Percentiles rank a stretch among this genome's conserved stretches.
phyloP scores from a whole-genome alignment of 2,329 filamentous ascomycete genomes.

The Pseudocercospora macadamiae region DNA sequence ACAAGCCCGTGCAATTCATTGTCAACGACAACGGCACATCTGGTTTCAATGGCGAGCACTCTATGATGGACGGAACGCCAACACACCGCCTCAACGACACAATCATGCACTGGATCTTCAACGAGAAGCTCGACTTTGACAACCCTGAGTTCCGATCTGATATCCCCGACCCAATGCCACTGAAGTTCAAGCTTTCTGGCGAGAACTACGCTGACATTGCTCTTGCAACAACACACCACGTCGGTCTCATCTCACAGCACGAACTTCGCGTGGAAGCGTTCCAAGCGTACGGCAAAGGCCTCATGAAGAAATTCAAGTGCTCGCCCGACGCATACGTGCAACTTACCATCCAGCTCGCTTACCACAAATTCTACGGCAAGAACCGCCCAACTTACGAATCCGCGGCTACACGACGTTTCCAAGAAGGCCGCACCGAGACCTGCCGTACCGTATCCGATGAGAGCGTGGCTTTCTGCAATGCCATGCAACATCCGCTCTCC shows the following conservation, averaged over 20 bases:
- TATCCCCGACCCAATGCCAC: conserved; percentile 75
- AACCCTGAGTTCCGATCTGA: conserved; percentile 76
- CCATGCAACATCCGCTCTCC: conserved; percentile 72
- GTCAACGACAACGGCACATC: conserved; percentile 97
- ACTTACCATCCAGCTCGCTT: conserved; percentile 97
- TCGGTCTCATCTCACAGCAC: conserved; percentile 78
- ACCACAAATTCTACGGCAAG: conserved; percentile 98
- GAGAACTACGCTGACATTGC: conserved; percentile 78
- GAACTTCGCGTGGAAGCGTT: conserved; percentile 93
- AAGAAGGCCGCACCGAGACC: conserved; percentile 93
- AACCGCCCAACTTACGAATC: conserved; percentile 98
- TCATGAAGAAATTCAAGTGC: conserved; percentile 99
- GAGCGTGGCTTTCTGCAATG: conserved; percentile 83
- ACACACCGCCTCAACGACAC: conserved; percentile 97
- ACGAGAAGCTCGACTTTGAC: conserved; percentile 90
- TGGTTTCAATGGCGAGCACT: conserved; percentile 98
- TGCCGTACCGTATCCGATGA: conserved; percentile 92
- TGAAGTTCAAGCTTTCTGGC: conserved; percentile 78
- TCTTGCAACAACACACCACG: conserved; percentile 77
- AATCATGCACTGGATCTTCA: conserved; percentile 87
- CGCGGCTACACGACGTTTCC: conserved; percentile 90
- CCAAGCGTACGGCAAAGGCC: conserved; percentile 94
- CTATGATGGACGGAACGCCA: conserved; percentile 99
- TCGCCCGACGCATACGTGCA: conserved; percentile 97
- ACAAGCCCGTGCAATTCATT: conserved; percentile 98